phyloP scores from a whole-genome alignment of 305 asterid genomes.

The Fraxinus sp. region DNA sequence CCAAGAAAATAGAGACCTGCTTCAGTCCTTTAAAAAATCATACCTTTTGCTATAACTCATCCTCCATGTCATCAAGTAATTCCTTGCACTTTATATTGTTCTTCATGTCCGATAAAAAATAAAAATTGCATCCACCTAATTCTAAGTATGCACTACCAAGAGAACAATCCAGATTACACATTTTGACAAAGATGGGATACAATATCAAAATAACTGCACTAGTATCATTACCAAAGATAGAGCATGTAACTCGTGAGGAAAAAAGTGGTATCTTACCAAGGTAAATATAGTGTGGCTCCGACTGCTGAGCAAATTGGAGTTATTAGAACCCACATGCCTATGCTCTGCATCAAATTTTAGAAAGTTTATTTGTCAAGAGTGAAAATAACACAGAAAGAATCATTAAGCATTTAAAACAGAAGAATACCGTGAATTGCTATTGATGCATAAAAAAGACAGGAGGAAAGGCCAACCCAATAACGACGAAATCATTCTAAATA shows the following conservation, averaged over 20 bases:
- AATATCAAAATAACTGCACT: constrained; percentile 2
- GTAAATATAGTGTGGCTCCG: constrained; percentile 93
- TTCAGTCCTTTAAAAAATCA: not conserved
- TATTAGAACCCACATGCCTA: constrained; percentile 83
- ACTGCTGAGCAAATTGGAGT: constrained; percentile 84
- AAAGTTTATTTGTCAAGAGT: constrained; percentile 9
- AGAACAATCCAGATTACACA: not conserved
- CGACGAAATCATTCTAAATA: constrained; percentile 18
- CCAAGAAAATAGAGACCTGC: not conserved
- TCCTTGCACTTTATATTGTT: constrained; percentile 2
- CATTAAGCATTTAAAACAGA: constrained; percentile 9
- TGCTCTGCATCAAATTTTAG: constrained; percentile 57
- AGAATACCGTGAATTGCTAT: constrained; percentile 11
- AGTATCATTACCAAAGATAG: constrained; percentile 9
- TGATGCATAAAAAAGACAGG: constrained; percentile 20
- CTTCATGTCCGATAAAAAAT: constrained; percentile 11
- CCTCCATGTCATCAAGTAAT: constrained; percentile 18
- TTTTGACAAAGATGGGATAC: not conserved
- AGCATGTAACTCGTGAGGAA: constrained; percentile 19
- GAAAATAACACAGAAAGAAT: not conserved
- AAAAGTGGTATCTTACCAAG: constrained; percentile 48
- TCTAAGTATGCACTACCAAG: constrained; percentile 10
- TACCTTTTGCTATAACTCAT: not conserved
- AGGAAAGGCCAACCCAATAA: constrained; percentile 16
- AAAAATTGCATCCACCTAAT: constrained; percentile 11